Evolutionary conservation across 495 filamentous ascomycete species (phyloP).

Genomic region (Extremus antarcticus): DNA sequence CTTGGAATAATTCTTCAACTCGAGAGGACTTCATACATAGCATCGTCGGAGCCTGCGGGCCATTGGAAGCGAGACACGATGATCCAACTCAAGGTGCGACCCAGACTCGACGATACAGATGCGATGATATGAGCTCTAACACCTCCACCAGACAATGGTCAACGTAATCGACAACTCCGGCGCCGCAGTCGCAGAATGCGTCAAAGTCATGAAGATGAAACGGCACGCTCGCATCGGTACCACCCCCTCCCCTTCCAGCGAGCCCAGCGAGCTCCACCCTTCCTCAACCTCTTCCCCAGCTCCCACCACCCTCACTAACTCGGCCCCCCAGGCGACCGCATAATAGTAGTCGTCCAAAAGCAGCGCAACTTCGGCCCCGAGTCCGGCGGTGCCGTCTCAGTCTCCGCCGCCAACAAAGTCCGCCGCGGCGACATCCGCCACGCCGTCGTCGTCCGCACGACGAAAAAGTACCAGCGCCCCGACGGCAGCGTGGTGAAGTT

Average conservation of each 20-base stretch:
- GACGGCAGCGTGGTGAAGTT: conserved; percentile 88
- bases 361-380: conserved; percentile 69
- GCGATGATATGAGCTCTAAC: not conserved
- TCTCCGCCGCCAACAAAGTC: conserved; percentile 75
- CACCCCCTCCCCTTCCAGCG: conserved; percentile 16
- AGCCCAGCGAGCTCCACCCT: not conserved
- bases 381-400: conserved; percentile 43
- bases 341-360: conserved; percentile 96
- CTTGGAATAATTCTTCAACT: too few species aligned
- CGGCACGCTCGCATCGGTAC: conserved; percentile 80
- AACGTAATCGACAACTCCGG: conserved; percentile 99
- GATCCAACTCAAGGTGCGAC: conserved; percentile 99
- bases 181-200: conserved; percentile 94
- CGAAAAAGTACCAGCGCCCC: conserved; percentile 68
- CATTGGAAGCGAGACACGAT: conserved; percentile 44
- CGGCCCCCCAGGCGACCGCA: conserved; percentile 65
- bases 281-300: not conserved
- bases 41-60: not conserved
- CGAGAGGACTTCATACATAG: not conserved
- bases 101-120: not conserved
- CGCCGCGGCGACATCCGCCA: conserved; percentile 94
- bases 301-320: not conserved
- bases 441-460: conserved; percentile 86
- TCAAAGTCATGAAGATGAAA: conserved; percentile 84
- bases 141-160: conserved; percentile 70